A percentile compares a stretch with the other conserved stretches of the same genome.
These are phyloP conservation scores for Blastobotrys niveus DNA, from an alignment of 1,139 yeast species.

Conservation along the genomic window DNA sequence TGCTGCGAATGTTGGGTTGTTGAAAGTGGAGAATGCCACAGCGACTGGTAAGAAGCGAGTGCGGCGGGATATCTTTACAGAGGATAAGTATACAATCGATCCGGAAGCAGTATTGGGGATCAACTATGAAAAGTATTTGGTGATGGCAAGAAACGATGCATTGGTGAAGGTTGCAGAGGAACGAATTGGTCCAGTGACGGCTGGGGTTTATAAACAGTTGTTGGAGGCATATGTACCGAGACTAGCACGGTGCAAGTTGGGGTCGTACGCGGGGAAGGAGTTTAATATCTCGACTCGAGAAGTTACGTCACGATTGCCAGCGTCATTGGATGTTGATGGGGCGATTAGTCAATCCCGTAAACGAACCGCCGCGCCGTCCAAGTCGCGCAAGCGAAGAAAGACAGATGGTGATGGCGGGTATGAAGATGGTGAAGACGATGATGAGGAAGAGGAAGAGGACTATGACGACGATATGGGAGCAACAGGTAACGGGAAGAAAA, in stretches of 20 bases:
- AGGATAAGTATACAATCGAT: conserved; percentile 22
- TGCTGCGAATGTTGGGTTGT: conserved; percentile 22
- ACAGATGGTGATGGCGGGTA: conserved; percentile 30
- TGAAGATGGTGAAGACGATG: conserved; percentile 19
- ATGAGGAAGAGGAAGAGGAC: conserved; percentile 45
- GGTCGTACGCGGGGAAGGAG: conserved; percentile 26
- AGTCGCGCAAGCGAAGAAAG: conserved; percentile 15
- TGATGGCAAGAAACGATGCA: conserved; percentile 58
- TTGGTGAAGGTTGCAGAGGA: conserved; percentile 59
- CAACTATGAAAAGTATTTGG: conserved; percentile 61
- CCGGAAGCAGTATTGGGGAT: conserved; percentile 49
- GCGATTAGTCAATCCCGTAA: conserved; percentile 19
- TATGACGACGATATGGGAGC: conserved; percentile 28
- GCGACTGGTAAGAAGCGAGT: conserved; percentile 1
- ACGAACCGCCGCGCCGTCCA: conserved; percentile 7
- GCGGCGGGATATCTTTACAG: conserved; percentile 6
- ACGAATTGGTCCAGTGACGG: conserved; percentile 63
- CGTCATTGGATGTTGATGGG: conserved; percentile 27
- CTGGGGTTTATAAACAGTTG: conserved; percentile 58
- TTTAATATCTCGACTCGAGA: conserved; percentile 33
- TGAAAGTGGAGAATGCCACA: conserved; percentile 14
- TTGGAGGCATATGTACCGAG: conserved; percentile 50
- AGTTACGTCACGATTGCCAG: conserved; percentile 29
- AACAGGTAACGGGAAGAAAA: conserved; percentile 9
- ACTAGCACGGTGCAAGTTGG: conserved; percentile 28